Percentiles rank a stretch among this genome's conserved stretches.
These are phyloP conservation scores for Aaosphaeria pasadenensis DNA, from an alignment of 2,329 filamentous ascomycete species.

Conservation along the genomic window DNA sequence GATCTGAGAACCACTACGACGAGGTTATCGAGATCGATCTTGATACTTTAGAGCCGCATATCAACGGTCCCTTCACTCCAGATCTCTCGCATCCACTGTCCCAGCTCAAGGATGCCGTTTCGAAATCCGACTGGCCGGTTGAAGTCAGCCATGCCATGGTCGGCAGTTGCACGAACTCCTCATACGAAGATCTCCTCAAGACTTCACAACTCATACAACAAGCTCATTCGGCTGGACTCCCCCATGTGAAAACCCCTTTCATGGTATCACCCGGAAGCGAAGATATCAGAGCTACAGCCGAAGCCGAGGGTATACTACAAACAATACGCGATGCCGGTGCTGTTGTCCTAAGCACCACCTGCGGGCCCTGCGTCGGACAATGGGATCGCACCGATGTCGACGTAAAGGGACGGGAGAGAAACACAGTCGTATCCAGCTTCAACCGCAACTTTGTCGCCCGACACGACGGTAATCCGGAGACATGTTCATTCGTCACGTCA, in stretches of 20 bases:
- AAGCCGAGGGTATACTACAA: constrained; percentile 26
- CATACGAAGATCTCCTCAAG: constrained; percentile 36
- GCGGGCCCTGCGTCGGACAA: constrained; percentile 36
- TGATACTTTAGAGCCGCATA: constrained; percentile 30
- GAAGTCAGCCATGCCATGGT: constrained; percentile 29
- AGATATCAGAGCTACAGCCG: constrained; percentile 30
- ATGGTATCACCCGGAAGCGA: constrained; percentile 35
- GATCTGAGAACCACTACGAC: constrained; percentile 32
- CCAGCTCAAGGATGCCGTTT: constrained; percentile 20
- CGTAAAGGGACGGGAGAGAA: constrained; percentile 19
- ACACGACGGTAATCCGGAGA: constrained; percentile 42
- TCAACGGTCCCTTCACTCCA: constrained; percentile 37
- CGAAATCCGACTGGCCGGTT: constrained; percentile 27
- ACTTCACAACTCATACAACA: constrained; percentile 26
- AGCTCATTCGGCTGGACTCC: constrained; percentile 26
- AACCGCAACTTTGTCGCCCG: constrained; percentile 39
- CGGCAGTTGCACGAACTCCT: constrained; percentile 37
- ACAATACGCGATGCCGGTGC: constrained; percentile 26
- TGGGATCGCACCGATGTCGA: constrained; percentile 35
- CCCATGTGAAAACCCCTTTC: constrained; percentile 26
- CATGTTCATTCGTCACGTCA: constrained; percentile 49
- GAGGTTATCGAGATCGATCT: constrained; percentile 36
- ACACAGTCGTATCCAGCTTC: constrained; percentile 36
- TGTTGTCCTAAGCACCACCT: constrained; percentile 31
- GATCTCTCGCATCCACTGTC: constrained; percentile 34